Evolutionary conservation across 345 rosid species (phyloP).

Genomic region (Aquilaria sinensis): DNA sequence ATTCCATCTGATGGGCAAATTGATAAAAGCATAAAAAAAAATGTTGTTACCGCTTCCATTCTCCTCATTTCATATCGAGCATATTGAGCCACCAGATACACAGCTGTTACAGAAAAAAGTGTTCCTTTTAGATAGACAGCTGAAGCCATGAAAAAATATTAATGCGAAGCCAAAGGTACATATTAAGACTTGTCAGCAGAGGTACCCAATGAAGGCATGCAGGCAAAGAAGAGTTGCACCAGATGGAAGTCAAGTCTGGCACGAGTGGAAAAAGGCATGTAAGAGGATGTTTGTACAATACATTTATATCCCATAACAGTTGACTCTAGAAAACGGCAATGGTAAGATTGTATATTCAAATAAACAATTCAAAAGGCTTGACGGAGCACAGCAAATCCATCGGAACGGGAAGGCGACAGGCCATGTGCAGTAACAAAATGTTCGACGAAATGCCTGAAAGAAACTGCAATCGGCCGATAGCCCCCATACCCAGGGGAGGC

Average conservation of each 20-base stretch:
- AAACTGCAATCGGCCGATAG: constrained; percentile 1
- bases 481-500: not conserved
- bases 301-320: too few relatives aligned
- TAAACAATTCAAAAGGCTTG: not conserved
- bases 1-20: not conserved
- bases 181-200: constrained; percentile 12
- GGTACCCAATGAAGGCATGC: constrained; percentile 91
- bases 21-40: not conserved
- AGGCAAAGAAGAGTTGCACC: constrained; percentile 87
- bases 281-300: constrained; percentile 6
- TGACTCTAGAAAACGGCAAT: too few relatives aligned
- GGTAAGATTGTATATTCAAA: not conserved
- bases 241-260: constrained; percentile 89
- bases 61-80: constrained; percentile 74
- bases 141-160: constrained; percentile 9
- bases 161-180: constrained; percentile 4
- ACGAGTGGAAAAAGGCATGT: constrained; percentile 18
- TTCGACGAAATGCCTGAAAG: constrained; percentile 28
- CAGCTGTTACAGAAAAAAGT: constrained; percentile 47
- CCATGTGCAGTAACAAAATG: not conserved
- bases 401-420: not conserved
- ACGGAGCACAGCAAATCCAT: not conserved
- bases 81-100: constrained; percentile 80
- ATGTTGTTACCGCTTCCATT: constrained; percentile 67
- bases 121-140: constrained; percentile 23